Evolutionary conservation across 371 early-diverging fungal species (phyloP), one percentile per base, ranked within the genome.

Genomic region (Gilbertella persicaria): DNA sequence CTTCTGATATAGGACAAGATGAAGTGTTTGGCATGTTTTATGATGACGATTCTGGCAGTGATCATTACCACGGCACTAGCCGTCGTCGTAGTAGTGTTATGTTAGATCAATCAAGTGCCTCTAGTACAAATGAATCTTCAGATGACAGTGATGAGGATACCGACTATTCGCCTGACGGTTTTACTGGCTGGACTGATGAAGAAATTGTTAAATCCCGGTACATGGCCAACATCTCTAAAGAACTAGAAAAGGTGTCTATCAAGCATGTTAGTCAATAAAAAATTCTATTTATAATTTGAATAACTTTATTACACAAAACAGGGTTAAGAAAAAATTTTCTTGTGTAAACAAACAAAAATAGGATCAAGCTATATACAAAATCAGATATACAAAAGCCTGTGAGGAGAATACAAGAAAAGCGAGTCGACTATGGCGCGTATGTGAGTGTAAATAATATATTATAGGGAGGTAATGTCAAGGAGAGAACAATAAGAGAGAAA

Each of bases 121-220:
- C 45, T 1, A 51, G 43, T 26, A 24, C 16, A 4, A 53, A 26
- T 43, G 58, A 50, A 23, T 47, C 53, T 3, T 14, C 40, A 4
- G 55, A 60, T 46, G 59, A 58, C 23, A 58, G 55, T 13, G 64
- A 61, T 28, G 47, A 55, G 0, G 60, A 56, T 17, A 61, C 63
- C 8, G 45, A 55, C 38, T 42, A 49, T 20, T 13, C 37, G 30
- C 56, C 41, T 3, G 64, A 59, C 29, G 57, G 29, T 1, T 73
- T 77, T 45, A 51, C 23, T n/a, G 73, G 78, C 2, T 77, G 78
- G 78, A 55, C 64, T n/a, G 78, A 77, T 42, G 73, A 73, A 45
- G 78, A 73, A 25, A 73, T 77, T 20, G 40, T 62, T 6, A 58
- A 54, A 29, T 66, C 65, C 20, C 52, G 73, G 20, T 63, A 61